A percentile compares a stretch with the other conserved stretches of the same genome.
Conservation (phyloP, 345 rosid genomes). For the Euphorbia lathyris region DNA sequence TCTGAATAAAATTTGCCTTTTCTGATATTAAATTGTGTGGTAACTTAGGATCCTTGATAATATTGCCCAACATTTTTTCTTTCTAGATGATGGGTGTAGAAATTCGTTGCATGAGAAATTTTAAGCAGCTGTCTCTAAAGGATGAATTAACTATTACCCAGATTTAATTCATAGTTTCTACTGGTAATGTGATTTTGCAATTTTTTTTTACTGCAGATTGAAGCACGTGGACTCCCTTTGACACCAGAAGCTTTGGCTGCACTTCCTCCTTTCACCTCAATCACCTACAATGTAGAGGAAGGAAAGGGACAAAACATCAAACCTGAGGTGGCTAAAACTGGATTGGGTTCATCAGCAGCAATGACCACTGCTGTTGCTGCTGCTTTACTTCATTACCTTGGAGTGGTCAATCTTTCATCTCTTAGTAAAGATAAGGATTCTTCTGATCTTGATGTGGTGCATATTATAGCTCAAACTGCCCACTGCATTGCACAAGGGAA, state of each 20-base stretch:
- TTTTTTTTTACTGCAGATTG: slow-evolving; percentile 46
- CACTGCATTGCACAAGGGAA: slow-evolving; percentile 98
- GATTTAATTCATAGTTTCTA: slow-evolving; percentile 8
- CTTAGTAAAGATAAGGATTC: slow-evolving; percentile 39
- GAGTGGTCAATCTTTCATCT: slow-evolving; percentile 66
- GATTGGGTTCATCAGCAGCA: slow-evolving; percentile 98
- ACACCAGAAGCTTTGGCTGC: slow-evolving; percentile 69
- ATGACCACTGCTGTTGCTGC: slow-evolving; percentile 96
- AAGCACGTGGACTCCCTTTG: slow-evolving; percentile 83
- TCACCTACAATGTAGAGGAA: slow-evolving; percentile 70
- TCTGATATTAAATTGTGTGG: neutral
- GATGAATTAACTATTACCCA: slow-evolving; percentile 1
- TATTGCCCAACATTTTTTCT: neutral
- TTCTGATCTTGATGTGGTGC: slow-evolving; percentile 64
- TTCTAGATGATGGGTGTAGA: neutral
- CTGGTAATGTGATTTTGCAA: slow-evolving; percentile 16
- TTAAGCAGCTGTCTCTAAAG: neutral
- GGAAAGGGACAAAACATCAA: slow-evolving; percentile 57
- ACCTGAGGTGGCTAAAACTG: slow-evolving; percentile 99
- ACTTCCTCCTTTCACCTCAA: slow-evolving; percentile 80
- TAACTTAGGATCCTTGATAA: neutral
- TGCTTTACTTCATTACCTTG: slow-evolving; percentile 83
- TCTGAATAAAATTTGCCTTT: neutral
- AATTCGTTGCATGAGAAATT: neutral
- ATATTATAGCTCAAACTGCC: slow-evolving; percentile 86